phyloP scores from a whole-genome alignment of 2,329 filamentous ascomycete species.

The Trichoderma endophyticum region DNA sequence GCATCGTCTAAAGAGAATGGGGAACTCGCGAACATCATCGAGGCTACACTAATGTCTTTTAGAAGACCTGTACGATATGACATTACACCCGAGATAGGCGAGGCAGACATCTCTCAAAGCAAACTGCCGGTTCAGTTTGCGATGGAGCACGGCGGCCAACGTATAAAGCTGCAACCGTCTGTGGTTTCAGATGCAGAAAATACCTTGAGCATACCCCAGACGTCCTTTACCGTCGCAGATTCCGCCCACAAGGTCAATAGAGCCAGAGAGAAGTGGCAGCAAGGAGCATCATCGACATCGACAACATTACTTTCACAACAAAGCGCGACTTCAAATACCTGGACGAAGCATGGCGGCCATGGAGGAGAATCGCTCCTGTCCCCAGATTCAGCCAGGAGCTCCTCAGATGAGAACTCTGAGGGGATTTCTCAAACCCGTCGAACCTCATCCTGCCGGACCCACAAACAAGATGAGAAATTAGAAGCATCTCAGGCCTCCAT shows the following conservation, averaged over 20 bases:
- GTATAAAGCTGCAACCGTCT: conserved; percentile 27
- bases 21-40: not conserved
- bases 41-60: not conserved
- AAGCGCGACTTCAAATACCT: conserved; percentile 32
- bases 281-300: conserved; percentile 23
- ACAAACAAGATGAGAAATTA: not conserved
- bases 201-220: conserved; percentile 33
- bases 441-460: not conserved
- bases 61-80: not conserved
- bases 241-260: conserved; percentile 24
- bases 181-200: conserved; percentile 32
- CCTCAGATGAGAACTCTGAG: not conserved
- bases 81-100: not conserved
- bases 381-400: not conserved
- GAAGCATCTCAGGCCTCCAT: not conserved
- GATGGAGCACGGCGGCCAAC: conserved; percentile 23
- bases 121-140: conserved; percentile 20
- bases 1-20: not conserved
- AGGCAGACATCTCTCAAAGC: not conserved
- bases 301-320: conserved; percentile 31
- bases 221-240: conserved; percentile 30
- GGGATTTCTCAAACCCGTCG: not conserved
- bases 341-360: conserved; percentile 23
- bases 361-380: not conserved
- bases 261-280: conserved; percentile 22